Evolutionary conservation across 148 eudicot genomes (phyloP), one percentile per base, ranked within the genome.

Genomic region (Drosera capensis): DNA sequence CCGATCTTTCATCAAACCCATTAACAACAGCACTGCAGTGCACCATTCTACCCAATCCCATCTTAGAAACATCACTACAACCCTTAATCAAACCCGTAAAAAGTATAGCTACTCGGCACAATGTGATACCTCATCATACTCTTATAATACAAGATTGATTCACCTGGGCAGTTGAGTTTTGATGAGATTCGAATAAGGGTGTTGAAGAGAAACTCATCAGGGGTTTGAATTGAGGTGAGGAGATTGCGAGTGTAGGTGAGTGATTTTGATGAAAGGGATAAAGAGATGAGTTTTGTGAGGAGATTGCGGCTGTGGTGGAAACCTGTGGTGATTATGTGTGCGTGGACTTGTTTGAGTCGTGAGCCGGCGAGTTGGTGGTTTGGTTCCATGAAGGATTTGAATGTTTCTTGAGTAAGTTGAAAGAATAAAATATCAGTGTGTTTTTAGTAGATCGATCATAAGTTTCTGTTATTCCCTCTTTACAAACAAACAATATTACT

Each of bases 341-440:
- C 66, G 51, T 78, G 86, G 30, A 71, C 68, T 47, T 78, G 86
- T 40, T 63, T 55, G 8, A 78, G 75, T n/a, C n/a, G n/a, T n/a
- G n/a, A n/a, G n/a, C n/a, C n/a, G n/a, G n/a, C n/a, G n/a, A n/a
- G n/a, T n/a, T n/a, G n/a, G n/a, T n/a, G n/a, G n/a, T n/a, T n/a
- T n/a, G n/a, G n/a, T n/a, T n/a, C n/a, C n/a, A n/a, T n/a, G n/a
- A n/a, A n/a, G n/a, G n/a, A n/a, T n/a, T n/a, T n/a, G n/a, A n/a
- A n/a, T n/a, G n/a, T n/a, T n/a, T n/a, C n/a, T n/a, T n/a, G n/a
- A n/a, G n/a, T n/a, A n/a, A n/a, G n/a, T n/a, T n/a, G n/a, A n/a
- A n/a, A n/a, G n/a, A n/a, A n/a, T n/a, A n/a, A n/a, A n/a, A n/a
- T n/a, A n/a, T n/a, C n/a, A n/a, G n/a, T n/a, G n/a, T n/a, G n/a